These are phyloP conservation scores for Didymella pinodella DNA, from an alignment of 2,329 filamentous ascomycete species.

Conservation along the genomic window DNA sequence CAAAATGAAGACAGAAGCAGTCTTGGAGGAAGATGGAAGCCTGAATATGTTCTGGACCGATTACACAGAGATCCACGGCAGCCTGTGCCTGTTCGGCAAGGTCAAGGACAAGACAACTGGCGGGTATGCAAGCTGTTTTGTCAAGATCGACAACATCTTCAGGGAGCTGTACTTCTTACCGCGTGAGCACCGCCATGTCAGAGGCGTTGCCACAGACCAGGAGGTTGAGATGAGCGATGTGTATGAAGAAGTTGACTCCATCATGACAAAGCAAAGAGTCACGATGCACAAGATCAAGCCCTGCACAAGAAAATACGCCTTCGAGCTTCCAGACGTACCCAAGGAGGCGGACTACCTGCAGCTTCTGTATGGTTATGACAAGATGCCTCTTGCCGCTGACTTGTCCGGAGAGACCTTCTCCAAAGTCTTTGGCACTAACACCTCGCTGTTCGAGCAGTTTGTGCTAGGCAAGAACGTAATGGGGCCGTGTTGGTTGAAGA, in stretches of 20 bases:
- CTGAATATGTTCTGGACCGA: slow-evolving; percentile 97
- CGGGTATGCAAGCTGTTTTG: slow-evolving; percentile 86
- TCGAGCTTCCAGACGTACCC: slow-evolving; percentile 86
- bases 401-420: slow-evolving; percentile 87
- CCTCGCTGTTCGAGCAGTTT: slow-evolving; percentile 95
- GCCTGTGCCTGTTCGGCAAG: slow-evolving; percentile 93
- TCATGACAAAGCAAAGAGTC: slow-evolving; percentile 89
- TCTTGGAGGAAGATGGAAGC: slow-evolving; percentile 92
- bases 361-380: slow-evolving; percentile 93
- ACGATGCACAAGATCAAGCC: slow-evolving; percentile 93
- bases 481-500: slow-evolving; percentile 97
- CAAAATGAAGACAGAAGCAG: slow-evolving; percentile 83
- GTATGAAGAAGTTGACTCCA: slow-evolving; percentile 83
- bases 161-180: slow-evolving; percentile 94
- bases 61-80: slow-evolving; percentile 91
- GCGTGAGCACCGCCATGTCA: slow-evolving; percentile 67
- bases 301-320: slow-evolving; percentile 90
- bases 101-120: slow-evolving; percentile 86
- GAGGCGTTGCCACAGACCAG: slow-evolving; percentile 74
- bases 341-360: slow-evolving; percentile 93
- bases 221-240: slow-evolving; percentile 88
- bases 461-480: slow-evolving; percentile 99
- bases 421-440: slow-evolving; percentile 91
- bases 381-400: slow-evolving; percentile 74
- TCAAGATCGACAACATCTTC: slow-evolving; percentile 94